Base-by-base conservation (phyloP, 2,329 filamentous ascomycete species). In the Arthrobotrys iridis region DNA sequence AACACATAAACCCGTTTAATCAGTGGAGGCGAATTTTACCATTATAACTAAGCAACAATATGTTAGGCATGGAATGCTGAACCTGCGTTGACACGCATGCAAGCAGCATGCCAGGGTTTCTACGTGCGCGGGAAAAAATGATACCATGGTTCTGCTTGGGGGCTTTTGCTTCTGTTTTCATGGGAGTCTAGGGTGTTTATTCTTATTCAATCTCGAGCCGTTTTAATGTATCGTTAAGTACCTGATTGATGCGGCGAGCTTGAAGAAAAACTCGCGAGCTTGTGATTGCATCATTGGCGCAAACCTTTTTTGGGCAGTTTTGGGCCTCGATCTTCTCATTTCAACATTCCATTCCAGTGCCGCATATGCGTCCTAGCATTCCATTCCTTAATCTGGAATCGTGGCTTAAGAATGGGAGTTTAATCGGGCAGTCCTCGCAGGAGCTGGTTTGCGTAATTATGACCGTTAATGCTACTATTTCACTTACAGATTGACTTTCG, bases 51-150 rank as follows among this genome's bases (percentile, higher is more conserved):
- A 46, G 26, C 28, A 59, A 60, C 22, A 40, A 60, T n/a, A n/a
- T 57, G 18, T 72, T 37, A 15, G 20, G 35, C 50, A 33, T 63
- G 65, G 67, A 72, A 72, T 72, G 67, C 26, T 72, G 67, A 72
- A 72, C 67, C 67, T 72, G 67, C 59, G 58, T 72, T 64, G 62
- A 55, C 48, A 64, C 67, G 55, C 46, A 70, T 70, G 65, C 57
- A 63, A 10, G 33, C 35, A 50, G 24, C 26, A 52, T 60, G 46
- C 52, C 52, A 52, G 46, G 64, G 52, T 52, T 40, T 37, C 41
- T 59, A 10, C 18, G 48, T 55, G 50, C 24, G 30, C 18, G 30
- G n/a, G n/a, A n/a, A 43, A 41, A 58, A 46, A 68, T 18, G 40
- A 22, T 45, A 50, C 59, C 28, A 33, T 35, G 28, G 59, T 66